Evolutionary conservation across 148 eudicot genomes (phyloP).

Genomic region (Hydrangea macrophylla): DNA sequence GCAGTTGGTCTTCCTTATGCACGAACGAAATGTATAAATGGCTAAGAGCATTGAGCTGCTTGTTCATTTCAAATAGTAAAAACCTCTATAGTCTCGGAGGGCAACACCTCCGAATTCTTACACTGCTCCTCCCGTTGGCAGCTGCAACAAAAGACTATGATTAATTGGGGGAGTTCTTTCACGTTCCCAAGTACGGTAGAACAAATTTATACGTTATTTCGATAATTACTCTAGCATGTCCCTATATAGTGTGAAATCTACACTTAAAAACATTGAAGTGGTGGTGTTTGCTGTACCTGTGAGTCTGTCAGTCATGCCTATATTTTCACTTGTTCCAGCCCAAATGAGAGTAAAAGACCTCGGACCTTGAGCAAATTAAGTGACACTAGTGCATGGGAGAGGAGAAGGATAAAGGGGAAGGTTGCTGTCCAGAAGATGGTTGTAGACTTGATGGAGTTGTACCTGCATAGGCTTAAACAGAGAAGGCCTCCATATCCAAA

Average conservation of each 20-base stretch:
- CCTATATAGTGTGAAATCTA: not conserved
- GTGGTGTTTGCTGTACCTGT: not conserved
- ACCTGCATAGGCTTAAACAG: conserved; percentile 87
- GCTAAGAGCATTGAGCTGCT: too few relatives aligned
- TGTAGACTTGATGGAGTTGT: conserved; percentile 93
- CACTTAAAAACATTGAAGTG: not conserved
- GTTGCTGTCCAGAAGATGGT: conserved; percentile 98
- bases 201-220: too few relatives aligned
- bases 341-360: conserved; percentile 81
- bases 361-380: conserved; percentile 74
- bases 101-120: too few relatives aligned
- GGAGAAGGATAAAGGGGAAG: conserved; percentile 83
- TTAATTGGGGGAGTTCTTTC: too few relatives aligned
- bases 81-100: too few relatives aligned
- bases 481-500: conserved; percentile 81
- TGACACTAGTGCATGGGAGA: conserved; percentile 87
- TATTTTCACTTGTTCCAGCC: conserved; percentile 41
- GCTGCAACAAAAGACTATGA: too few relatives aligned
- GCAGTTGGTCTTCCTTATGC: too few relatives aligned
- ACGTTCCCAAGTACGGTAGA: too few relatives aligned
- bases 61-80: too few relatives aligned
- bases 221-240: not conserved
- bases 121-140: too few relatives aligned
- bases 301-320: not conserved
- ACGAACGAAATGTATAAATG: too few relatives aligned